Percentiles rank a stretch among this genome's conserved stretches.
Evolutionary conservation across 345 rosid genomes (phyloP).

Genomic region (Boechera retrofracta): DNA sequence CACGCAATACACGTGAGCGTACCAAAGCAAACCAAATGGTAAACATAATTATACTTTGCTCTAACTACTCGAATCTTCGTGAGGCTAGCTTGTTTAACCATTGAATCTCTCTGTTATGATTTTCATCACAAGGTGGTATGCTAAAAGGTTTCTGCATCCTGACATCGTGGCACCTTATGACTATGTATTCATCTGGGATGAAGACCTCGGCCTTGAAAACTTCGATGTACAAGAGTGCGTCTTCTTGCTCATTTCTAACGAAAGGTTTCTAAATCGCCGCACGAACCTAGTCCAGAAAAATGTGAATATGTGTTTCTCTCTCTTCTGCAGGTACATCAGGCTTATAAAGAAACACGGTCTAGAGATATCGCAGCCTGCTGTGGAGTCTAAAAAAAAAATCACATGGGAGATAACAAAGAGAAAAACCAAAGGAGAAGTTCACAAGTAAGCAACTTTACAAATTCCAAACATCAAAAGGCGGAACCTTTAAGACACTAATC

Average conservation of each 20-base stretch:
- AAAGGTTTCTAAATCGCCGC: neutral
- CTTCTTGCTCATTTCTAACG: slow-evolving; percentile 8
- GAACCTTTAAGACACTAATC: neutral
- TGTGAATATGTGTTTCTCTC: slow-evolving; percentile 19
- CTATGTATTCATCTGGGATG: slow-evolving; percentile 96
- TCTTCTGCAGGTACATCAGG: slow-evolving; percentile 69
- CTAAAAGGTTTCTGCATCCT: slow-evolving; percentile 98
- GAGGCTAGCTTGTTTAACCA: slow-evolving; percentile 3
- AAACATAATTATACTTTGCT: neutral
- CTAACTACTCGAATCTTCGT: slow-evolving; percentile 15
- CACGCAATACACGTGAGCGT: slow-evolving; percentile 87
- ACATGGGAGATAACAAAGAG: slow-evolving; percentile 98
- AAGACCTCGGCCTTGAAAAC: slow-evolving; percentile 93
- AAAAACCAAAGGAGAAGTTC: slow-evolving; percentile 81
- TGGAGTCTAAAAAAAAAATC: slow-evolving; percentile 74
- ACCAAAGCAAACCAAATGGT: slow-evolving; percentile 95
- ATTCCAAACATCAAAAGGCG: neutral
- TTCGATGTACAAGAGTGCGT: slow-evolving; percentile 86
- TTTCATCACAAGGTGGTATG: slow-evolving; percentile 81
- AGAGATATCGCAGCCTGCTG: slow-evolving; percentile 96
- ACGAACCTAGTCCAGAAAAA: neutral
- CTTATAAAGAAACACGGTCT: slow-evolving; percentile 85
- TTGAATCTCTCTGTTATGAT: slow-evolving; percentile 25
- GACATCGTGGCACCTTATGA: slow-evolving; percentile 92
- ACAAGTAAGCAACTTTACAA: slow-evolving; percentile 64